Conservation (phyloP, 73 alveolate genomes). For the Blepharisma japonicum region DNA sequence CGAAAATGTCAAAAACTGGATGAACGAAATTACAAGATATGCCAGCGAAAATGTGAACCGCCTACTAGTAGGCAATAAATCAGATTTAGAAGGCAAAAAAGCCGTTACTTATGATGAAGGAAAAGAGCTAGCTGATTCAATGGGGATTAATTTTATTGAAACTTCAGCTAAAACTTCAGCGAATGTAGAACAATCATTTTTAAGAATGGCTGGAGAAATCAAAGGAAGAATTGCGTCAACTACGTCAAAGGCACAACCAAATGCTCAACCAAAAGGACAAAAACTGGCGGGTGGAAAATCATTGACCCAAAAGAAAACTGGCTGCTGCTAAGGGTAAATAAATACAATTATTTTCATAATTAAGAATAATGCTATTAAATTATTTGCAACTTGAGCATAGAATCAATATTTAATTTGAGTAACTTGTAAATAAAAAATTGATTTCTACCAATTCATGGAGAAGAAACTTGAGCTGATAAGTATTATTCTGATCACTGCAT, state of each 20-base stretch:
- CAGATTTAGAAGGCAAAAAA: constrained; percentile 52
- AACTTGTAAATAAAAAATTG: too few species aligned
- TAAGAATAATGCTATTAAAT: too few species aligned
- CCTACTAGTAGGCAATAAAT: constrained; percentile 51
- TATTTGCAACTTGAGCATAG: too few species aligned
- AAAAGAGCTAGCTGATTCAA: constrained; percentile 54
- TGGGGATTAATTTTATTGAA: constrained; percentile 74
- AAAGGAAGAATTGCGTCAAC: constrained; percentile 32
- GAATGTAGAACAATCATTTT: constrained; percentile 67
- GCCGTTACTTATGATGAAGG: constrained; percentile 60
- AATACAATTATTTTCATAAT: too few species aligned
- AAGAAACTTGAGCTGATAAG: too few species aligned
- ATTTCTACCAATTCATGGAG: too few species aligned
- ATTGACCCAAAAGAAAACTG: neutral
- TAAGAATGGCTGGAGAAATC: constrained; percentile 35
- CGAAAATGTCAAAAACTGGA: constrained; percentile 52
- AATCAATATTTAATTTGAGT: too few species aligned
- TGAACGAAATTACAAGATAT: constrained; percentile 35
- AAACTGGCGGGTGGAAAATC: neutral
- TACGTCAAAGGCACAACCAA: too few species aligned
- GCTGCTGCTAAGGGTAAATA: neutral
- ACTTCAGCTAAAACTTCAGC: constrained; percentile 77
- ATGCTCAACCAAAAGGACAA: neutral
- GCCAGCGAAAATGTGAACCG: constrained; percentile 34
- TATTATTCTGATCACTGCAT: too few species aligned